These are phyloP conservation scores for Kondoa subrosea DNA, from an alignment of 768 basidiomycete genomes.

Conservation along the genomic window DNA sequence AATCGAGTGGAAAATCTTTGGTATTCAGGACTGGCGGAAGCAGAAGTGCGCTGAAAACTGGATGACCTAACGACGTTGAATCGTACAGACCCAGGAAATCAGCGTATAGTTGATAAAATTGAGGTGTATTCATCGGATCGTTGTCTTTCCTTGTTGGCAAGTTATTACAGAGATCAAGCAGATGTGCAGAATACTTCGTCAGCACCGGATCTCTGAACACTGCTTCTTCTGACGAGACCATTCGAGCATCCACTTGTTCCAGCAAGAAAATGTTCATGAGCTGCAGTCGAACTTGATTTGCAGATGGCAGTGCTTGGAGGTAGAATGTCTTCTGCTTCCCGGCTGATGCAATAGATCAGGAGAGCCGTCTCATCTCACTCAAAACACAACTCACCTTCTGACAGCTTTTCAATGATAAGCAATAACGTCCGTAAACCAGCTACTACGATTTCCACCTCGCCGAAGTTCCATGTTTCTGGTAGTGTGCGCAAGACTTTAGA, in stretches of 20 bases:
- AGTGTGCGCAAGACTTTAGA: neutral
- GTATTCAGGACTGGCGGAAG: slow-evolving; percentile 50
- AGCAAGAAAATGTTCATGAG: neutral
- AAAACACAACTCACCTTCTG: neutral
- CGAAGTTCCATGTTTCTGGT: neutral
- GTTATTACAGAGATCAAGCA: too few relatives aligned
- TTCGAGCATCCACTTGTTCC: neutral
- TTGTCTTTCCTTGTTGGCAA: too few relatives aligned
- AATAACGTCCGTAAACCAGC: neutral
- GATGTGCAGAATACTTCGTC: too few relatives aligned
- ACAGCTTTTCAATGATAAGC: neutral
- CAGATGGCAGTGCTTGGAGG: neutral
- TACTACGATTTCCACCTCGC: neutral
- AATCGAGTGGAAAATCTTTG: slow-evolving; percentile 51
- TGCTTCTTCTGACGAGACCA: neutral
- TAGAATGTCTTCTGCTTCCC: neutral
- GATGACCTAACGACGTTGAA: slow-evolving; percentile 70
- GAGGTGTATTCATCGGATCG: too few relatives aligned
- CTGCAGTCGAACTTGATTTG: neutral
- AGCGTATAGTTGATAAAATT: slow-evolving; percentile 81
- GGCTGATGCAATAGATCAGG: neutral
- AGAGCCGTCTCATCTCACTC: neutral
- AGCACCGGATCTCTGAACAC: neutral
- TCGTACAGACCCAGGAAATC: slow-evolving; percentile 84
- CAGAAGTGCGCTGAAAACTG: slow-evolving; percentile 54